Base-by-base conservation (phyloP, 2,329 filamentous ascomycete genomes). In the Pseudohalonectria lignicola region DNA sequence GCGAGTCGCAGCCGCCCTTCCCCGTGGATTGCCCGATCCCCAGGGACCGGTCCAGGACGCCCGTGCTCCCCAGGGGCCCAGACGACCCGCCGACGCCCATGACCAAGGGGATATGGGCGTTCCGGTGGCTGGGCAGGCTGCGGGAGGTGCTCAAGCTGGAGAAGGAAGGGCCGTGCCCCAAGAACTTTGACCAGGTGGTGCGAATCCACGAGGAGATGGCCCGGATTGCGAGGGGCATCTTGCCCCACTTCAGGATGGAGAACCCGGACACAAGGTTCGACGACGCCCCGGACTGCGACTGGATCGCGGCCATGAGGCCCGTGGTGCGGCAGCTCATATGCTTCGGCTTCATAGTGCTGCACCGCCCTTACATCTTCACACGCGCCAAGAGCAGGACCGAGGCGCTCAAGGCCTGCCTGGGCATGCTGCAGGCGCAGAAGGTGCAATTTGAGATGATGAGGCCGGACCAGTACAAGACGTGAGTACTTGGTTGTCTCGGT, bases 321-420 rank as follows among this genome's bases (percentile, higher is more conserved):
- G 60, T 63, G 35, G 49, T 69, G 36, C 65, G 68, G 12, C 69
- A 73, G 45, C 49, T 69, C 5, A 53, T 63, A 10, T 58, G 66
- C 0, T 76, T 79, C 49, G 66, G 70, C 41, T 54, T 73, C 35
- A 73, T 79, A 58, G 73, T 71, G 4, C 59, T 80, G 29, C 76
- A 80, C 43, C 63, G 75, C 18, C 73, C 74, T 0, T 79, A 78
- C 48, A 67, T 79, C 16, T 79, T 79, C 45, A 74, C 72, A 13
- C 66, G 71, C 11, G 52, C 62, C 5, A 55, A 60, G 26, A 76
- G 70, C 47, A 61, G 75, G n/a, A 59, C 60, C 4, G 69, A 72
- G 44, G 74, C 74, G 2, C 61, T 79, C 4, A 62, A 63, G 46
- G 72, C 74, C 4, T 72, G 69, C 35, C 47, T 79, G 4, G 60